Evolutionary conservation across 306 rosid genomes (phyloP), one percentile per base, ranked within the genome.

Genomic region (Fagus sylvatica): DNA sequence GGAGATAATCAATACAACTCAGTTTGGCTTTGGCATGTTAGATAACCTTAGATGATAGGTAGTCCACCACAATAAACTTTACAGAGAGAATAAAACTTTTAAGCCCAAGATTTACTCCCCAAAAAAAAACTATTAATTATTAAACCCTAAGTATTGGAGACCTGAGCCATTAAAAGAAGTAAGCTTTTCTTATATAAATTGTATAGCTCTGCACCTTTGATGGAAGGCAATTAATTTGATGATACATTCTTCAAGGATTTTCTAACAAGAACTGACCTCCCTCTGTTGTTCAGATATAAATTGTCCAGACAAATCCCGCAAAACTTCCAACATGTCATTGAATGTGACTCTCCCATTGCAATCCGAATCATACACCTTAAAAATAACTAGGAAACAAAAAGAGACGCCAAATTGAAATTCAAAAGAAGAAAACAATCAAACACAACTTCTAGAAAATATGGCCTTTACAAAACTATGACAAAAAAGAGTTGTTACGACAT

Each of bases 271-370:
- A 60, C 73, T 71, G 19, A 88, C 93, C 97, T 92, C 93, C 78
- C 89, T 87, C 85, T 92, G 95, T 77, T 82, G 80, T 78, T 90
- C 91, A 56, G 95, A 87, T 81, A 92, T 90, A 71, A 77, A 92
- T 40, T 89, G 93, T 65, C 97, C 97, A 0, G 90, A 88, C 89
- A 90, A 73, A 79, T 92, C 97, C 71, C 87, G 83, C 37, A 90
- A 82, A 78, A 81, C 85, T 39, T 82, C 81, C 84, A 90, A 60
- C 77, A 90, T 67, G 74, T 92, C 89, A 79, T 60, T 71, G 79
- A 84, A 84, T 37, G 89, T 80, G 16, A 92, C 97, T 81, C 87
- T 85, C 49, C 97, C 97, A 67, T 90, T 88, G 85, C 90, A 73
- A 37, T 90, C 93, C 11, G 88, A 73, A 81, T 92, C 93, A 71